These are phyloP conservation scores for Bondarzewia mesenterica DNA, from an alignment of 1,284 basidiomycete species.

Conservation along the genomic window DNA sequence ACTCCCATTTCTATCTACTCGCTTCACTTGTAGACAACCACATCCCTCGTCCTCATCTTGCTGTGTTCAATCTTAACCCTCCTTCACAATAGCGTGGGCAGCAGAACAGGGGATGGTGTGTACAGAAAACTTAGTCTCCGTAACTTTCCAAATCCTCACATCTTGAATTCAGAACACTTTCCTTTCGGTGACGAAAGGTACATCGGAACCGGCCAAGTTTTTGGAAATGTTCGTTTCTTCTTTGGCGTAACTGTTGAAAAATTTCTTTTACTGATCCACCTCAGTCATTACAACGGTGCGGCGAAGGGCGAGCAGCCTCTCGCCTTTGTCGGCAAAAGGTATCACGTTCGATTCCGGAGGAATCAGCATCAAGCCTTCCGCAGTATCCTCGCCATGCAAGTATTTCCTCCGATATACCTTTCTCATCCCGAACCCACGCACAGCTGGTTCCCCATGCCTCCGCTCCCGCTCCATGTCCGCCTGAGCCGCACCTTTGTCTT, in stretches of 20 bases:
- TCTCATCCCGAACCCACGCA: constrained; percentile 30
- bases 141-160: neutral
- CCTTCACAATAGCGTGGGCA: constrained; percentile 47
- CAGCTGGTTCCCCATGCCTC: constrained; percentile 44
- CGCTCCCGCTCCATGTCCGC: constrained; percentile 42
- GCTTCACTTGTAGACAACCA: neutral
- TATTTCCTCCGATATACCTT: constrained; percentile 49
- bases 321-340: constrained; percentile 82
- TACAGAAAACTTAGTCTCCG: too few relatives aligned
- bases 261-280: neutral
- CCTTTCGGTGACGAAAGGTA: constrained; percentile 82
- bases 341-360: constrained; percentile 89
- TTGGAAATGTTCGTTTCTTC: constrained; percentile 62
- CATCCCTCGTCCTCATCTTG: neutral
- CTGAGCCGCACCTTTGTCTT: constrained; percentile 44
- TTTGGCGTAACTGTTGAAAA: constrained; percentile 3
- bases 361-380: constrained; percentile 71
- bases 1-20: neutral
- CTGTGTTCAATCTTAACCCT: neutral
- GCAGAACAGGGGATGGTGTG: constrained; percentile 73
- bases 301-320: constrained; percentile 51
- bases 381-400: constrained; percentile 35
- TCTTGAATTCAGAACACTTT: constrained; percentile 53
- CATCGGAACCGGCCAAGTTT: constrained; percentile 79
- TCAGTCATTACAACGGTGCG: constrained; percentile 76